Percentiles rank a stretch among this genome's conserved stretches.
Evolutionary conservation across 495 filamentous ascomycete genomes (phyloP).

Genomic region (Filosporella fistucella): DNA sequence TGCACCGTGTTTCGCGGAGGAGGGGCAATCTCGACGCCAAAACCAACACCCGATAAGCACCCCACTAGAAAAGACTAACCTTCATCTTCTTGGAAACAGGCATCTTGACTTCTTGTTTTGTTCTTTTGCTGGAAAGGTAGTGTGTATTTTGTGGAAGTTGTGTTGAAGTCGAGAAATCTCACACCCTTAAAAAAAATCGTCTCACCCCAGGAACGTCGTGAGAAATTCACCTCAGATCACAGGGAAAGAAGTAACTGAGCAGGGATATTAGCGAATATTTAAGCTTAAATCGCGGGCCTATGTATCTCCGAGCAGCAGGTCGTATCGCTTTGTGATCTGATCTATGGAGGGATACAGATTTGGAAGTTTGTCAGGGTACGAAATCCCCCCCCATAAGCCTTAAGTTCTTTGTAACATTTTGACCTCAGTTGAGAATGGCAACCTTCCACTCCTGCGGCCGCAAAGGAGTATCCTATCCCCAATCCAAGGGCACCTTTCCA

Average conservation of each 20-base stretch:
- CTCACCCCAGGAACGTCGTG: constrained; percentile 5
- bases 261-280: background rate
- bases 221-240: background rate
- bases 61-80: constrained; percentile 9
- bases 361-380: no score
- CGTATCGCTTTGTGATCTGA: no score
- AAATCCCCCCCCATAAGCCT: no score
- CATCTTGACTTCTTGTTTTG: constrained; percentile 14
- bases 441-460: no score
- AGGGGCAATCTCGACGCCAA: background rate
- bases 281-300: background rate
- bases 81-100: constrained; percentile 28
- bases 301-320: no score
- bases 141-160: background rate
- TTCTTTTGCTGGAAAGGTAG: background rate
- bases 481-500: no score
- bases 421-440: no score
- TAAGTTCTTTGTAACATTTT: no score
- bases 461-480: no score
- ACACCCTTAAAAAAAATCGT: background rate
- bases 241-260: background rate
- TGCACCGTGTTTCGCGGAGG: background rate
- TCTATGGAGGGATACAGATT: no score
- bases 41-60: background rate
- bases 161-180: background rate